A percentile compares a stretch with the other conserved stretches of the same genome.
Evolutionary conservation across 306 rosid species (phyloP).

Genomic region (Cicer chorassanicum): DNA sequence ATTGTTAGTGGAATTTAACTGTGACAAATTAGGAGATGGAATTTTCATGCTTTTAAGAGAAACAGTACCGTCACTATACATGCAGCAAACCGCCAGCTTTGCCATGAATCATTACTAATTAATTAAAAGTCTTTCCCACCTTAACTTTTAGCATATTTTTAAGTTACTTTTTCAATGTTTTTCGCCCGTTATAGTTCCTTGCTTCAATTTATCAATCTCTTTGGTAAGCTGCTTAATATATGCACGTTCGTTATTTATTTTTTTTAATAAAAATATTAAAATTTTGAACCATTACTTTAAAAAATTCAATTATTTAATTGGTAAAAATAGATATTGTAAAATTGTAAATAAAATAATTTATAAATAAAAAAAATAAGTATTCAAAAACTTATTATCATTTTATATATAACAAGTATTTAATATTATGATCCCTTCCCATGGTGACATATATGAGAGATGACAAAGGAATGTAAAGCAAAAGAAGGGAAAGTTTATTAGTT

Average conservation of each 20-base stretch:
- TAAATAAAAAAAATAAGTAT: too few relatives aligned
- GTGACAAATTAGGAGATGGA: conserved; percentile 43
- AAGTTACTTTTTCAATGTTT: conserved; percentile 30
- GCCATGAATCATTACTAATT: not conserved
- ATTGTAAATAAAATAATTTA: too few relatives aligned
- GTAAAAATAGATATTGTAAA: too few relatives aligned
- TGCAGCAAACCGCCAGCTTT: conserved; percentile 43
- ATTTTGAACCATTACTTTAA: too few relatives aligned
- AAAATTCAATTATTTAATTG: too few relatives aligned
- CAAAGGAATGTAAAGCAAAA: conserved; percentile 30
- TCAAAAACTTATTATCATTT: too few relatives aligned
- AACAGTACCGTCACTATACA: conserved; percentile 46
- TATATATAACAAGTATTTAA: too few relatives aligned
- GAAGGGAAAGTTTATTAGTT: conserved; percentile 49
- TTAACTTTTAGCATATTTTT: conserved; percentile 39
- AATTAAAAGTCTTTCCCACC: conserved; percentile 18
- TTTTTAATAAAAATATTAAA: too few relatives aligned
- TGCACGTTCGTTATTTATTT: too few relatives aligned
- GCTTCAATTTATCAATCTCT: conserved; percentile 1
- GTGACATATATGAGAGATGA: conserved; percentile 5
- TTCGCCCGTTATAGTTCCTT: not conserved
- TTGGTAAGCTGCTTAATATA: too few relatives aligned
- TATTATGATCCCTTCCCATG: not conserved
- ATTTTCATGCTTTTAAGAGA: conserved; percentile 59
- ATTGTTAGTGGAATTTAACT: conserved; percentile 18